Base-by-base conservation (phyloP, 1,284 basidiomycete genomes). In the Erythrobasidium hasegawianum region DNA sequence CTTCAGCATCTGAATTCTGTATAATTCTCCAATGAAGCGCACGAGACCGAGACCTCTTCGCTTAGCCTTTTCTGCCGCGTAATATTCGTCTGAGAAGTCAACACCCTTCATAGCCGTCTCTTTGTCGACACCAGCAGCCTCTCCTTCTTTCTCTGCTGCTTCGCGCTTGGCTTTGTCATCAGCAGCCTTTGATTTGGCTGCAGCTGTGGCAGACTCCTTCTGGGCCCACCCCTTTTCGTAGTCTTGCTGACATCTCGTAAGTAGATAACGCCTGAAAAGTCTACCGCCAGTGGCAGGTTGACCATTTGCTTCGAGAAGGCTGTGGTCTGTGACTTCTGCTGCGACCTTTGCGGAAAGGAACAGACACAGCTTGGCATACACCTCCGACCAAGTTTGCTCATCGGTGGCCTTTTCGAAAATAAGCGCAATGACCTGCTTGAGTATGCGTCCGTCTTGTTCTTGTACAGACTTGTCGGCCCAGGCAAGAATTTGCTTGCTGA, bases 341-440 rank as follows among this genome's bases (percentile, higher is more conserved):
- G 87, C 90, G 74, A 97, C 86, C 75, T 86, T 84, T 78, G 91
- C 89, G 85, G 92, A 88, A 83, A 97, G 88, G 83, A 93, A 92
- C 70, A 90, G 83, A 77, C 93, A 97, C 54, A 98, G 81, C 57
- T 88, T 86, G 27, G 95, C 95, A 77, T 97, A 97, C 90, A 97
- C 96, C 81, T 91, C 89, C 10, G 89, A 93, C 88, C 90, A 96
- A 39, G 87, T 86, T n/a, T 90, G 90, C 79, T 97, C 93, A 78
- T 95, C 90, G 24, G 90, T 96, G 2, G 93, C 93, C 82, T 95
- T 95, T 78, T 97, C 93, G 78, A 97, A 97, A 50, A 97, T 90
- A 61, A 97, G 86, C 71, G 87, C 86, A 79, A 96, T 97, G 76
- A 97, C 94, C 74, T 94, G 90, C 72, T 94, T 91, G 73, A 97